Evolutionary conservation across 345 rosid species (phyloP).

Genomic region (Salix purpurea): DNA sequence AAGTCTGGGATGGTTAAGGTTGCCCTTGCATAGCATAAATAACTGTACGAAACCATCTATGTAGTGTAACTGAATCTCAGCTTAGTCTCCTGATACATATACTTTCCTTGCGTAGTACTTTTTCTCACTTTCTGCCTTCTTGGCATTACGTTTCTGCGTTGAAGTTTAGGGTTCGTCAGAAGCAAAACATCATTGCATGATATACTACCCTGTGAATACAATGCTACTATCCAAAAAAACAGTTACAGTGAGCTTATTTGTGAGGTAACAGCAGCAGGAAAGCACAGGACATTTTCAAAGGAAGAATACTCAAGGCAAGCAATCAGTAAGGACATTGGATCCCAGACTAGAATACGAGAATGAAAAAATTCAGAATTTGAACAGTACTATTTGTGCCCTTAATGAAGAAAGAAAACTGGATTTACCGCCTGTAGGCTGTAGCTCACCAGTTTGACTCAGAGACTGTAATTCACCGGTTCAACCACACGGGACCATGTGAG

Average conservation of each 20-base stretch:
- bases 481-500: not conserved
- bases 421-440: not conserved
- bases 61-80: not conserved
- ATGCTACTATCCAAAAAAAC: not conserved
- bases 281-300: not conserved
- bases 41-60: slow-evolving; percentile 19
- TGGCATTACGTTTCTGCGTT: slow-evolving; percentile 59
- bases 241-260: not conserved
- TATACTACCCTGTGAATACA: not conserved
- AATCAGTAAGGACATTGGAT: not conserved
- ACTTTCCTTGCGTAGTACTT: slow-evolving; percentile 63
- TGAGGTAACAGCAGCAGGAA: not conserved
- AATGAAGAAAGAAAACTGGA: not conserved
- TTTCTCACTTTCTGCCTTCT: slow-evolving; percentile 57
- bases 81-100: slow-evolving; percentile 49
- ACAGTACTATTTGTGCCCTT: too few species aligned
- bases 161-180: not conserved
- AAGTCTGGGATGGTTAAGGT: slow-evolving; percentile 14
- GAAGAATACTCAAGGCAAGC: not conserved
- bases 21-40: not conserved
- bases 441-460: not conserved
- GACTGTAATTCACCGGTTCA: not conserved
- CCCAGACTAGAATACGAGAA: not conserved
- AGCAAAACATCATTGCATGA: not conserved
- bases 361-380: too few species aligned